phyloP scores from a whole-genome alignment of 495 filamentous ascomycete species.

The Aspergillus baeticus region DNA sequence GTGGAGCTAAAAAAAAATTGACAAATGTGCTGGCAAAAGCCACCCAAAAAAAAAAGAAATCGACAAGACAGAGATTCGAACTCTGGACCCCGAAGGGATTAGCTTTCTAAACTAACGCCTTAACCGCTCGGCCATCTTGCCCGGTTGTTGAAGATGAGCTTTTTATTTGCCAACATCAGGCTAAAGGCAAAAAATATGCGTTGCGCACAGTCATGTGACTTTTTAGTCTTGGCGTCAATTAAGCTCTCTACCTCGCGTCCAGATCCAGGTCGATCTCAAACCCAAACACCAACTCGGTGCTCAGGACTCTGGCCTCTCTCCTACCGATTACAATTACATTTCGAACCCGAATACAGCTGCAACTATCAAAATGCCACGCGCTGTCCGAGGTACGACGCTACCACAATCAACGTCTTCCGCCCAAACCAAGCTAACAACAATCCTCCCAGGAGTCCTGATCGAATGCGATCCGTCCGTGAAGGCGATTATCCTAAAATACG shows the following conservation, averaged over 20 bases:
- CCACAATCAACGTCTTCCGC: background rate
- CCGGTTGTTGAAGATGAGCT: background rate
- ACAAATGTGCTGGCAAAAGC: background rate
- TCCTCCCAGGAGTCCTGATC: conserved; percentile 61
- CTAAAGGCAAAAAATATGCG: background rate
- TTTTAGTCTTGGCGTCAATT: background rate
- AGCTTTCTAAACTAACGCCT: conserved; percentile 13
- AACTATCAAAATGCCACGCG: conserved; percentile 42
- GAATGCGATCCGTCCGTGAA: conserved; percentile 79
- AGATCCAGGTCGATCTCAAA: background rate
- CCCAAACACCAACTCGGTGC: background rate
- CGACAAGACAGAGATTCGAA: conserved; percentile 15
- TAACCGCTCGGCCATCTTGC: conserved; percentile 11
- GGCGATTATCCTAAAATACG: conserved; percentile 72
- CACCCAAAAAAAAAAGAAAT: background rate
- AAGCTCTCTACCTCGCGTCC: background rate
- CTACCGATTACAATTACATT: too few relatives aligned
- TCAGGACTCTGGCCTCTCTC: too few relatives aligned
- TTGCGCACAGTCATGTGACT: background rate
- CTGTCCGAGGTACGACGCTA: conserved; percentile 39
- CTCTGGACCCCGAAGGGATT: conserved; percentile 14
- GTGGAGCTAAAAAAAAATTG: too few relatives aligned
- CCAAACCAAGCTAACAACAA: background rate
- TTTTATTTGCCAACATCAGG: background rate
- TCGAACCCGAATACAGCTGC: background rate